Evolutionary conservation across 495 filamentous ascomycete species (phyloP), one percentile per base, ranked within the genome.

Genomic region (Penicillium parvum): DNA sequence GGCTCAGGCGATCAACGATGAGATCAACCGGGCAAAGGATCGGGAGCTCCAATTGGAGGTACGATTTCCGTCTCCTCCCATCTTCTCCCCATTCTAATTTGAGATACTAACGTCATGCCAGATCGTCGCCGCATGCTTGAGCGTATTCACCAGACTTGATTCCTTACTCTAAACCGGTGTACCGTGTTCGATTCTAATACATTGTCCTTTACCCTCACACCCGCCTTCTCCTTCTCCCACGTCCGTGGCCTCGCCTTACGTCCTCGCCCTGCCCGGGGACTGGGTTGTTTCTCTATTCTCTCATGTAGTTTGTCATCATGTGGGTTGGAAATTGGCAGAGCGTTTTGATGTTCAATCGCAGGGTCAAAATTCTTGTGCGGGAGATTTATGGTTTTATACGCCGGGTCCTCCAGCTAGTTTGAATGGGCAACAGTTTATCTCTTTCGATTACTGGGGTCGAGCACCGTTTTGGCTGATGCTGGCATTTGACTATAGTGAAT

Each of bases 11-110:
- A 83, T 95, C 49, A 73, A 78, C 41, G 90, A 97, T 52, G 92
- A 98, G 62, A 72, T 96, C 52, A 88, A 84, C 55, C 82, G 76
- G 49, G 76, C 71, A 49, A 90, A 87, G 68, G 90, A 96, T 41
- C 92, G 85, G 65, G 92, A 98, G 56, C 75, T 98, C 49, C 92
- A 98, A 57, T 72, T 98, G 54, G 92, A 98, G 79, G 92, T 82
- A 74, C 50, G 77, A 27, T 59, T 49, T 43, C 22, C n/a, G 6
- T 22, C 9, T 48, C 10, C n/a, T n/a, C 7, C 15, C 32, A 11
- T 14, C 30, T 3, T 7, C n/a, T n/a, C n/a, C n/a, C n/a, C n/a
- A n/a, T n/a, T n/a, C n/a, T n/a, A n/a, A n/a, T n/a, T n/a, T n/a
- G n/a, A n/a, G n/a, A n/a, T 49, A 42, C 63, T 68, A 49, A 65